Conservation (phyloP, 495 filamentous ascomycete genomes). For the Extremus antarcticus region DNA sequence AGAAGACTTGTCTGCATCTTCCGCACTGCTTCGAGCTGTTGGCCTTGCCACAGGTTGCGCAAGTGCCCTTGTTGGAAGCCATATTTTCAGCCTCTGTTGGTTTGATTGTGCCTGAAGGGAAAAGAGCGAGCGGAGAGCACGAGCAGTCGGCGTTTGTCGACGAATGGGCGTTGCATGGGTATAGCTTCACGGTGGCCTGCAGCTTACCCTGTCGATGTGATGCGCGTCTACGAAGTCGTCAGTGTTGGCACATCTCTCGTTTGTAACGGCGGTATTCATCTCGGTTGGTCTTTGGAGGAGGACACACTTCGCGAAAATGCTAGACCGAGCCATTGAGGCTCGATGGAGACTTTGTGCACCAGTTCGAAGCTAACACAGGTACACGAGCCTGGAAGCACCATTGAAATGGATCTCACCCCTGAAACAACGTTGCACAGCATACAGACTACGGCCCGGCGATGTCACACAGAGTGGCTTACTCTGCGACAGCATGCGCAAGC, state of each 20-base stretch:
- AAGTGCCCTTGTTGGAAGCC: background rate
- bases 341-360: no score
- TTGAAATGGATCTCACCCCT: background rate
- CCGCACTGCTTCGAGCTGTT: background rate
- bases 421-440: background rate
- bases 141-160: background rate
- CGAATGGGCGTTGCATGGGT: background rate
- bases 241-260: no score
- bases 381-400: background rate
- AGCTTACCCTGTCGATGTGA: background rate
- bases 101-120: background rate
- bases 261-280: no score
- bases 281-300: no score
- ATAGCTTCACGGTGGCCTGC: background rate
- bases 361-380: no score
- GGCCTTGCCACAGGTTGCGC: background rate
- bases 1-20: background rate
- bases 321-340: no score
- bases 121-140: no score
- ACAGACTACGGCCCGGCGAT: background rate
- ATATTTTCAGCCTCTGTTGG: background rate
- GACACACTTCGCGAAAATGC: no score
- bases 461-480: no score
- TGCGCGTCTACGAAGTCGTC: no score
- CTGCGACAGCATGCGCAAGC: no score